Conservation (phyloP, 2,329 filamentous ascomycete species). For the Alternaria sp. region DNA sequence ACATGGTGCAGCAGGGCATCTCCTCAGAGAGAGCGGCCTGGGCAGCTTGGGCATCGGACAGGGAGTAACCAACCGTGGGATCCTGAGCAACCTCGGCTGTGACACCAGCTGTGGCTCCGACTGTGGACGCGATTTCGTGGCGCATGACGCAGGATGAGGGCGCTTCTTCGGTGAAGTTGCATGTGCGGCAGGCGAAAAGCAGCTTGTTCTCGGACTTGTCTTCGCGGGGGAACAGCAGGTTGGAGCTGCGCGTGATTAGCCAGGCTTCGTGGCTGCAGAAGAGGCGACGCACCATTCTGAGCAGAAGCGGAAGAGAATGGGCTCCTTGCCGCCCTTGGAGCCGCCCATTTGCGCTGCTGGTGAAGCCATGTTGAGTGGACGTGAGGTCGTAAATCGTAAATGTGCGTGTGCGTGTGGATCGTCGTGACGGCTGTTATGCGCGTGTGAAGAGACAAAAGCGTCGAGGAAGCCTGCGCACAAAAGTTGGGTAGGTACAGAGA, state of each 20-base stretch:
- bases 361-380: slow-evolving; percentile 41
- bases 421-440: not conserved
- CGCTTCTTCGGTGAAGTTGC: slow-evolving; percentile 87
- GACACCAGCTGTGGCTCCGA: slow-evolving; percentile 94
- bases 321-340: slow-evolving; percentile 62
- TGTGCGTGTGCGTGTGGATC: not conserved
- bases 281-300: slow-evolving; percentile 76
- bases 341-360: slow-evolving; percentile 35
- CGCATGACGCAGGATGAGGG: slow-evolving; percentile 92
- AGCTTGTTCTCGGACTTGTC: slow-evolving; percentile 82
- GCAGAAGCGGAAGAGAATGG: slow-evolving; percentile 97
- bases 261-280: not conserved
- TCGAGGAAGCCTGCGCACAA: not conserved
- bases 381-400: not conserved
- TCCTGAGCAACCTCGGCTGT: slow-evolving; percentile 97
- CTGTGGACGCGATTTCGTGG: slow-evolving; percentile 88
- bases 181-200: slow-evolving; percentile 95
- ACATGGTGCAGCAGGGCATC: slow-evolving; percentile 62
- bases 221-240: slow-evolving; percentile 97
- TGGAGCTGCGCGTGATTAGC: slow-evolving; percentile 66
- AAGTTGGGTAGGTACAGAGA: not conserved
- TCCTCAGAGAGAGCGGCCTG: slow-evolving; percentile 34
- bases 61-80: slow-evolving; percentile 85
- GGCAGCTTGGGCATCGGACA: slow-evolving; percentile 38
- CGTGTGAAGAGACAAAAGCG: not conserved